Base-by-base conservation (phyloP, 495 filamentous ascomycete genomes). In the Daldinia loculata region DNA sequence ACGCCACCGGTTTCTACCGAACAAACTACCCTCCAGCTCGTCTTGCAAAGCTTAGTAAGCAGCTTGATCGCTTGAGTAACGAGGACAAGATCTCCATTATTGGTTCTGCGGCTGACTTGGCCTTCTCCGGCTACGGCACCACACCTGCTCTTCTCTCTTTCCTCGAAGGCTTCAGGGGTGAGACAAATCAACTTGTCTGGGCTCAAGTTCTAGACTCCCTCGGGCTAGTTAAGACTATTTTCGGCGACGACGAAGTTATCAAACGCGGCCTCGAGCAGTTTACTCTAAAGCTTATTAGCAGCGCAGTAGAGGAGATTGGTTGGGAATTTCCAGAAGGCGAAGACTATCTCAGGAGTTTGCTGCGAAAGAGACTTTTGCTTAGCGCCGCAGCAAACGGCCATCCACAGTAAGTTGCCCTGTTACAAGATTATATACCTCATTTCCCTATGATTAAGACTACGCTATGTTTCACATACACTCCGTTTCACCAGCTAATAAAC, bases 31-130 rank as follows among this genome's bases (percentile, higher is more conserved):
- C 95, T 9, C 89, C 92, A 50, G 83, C 84, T 32, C 88, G 94
- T 19, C 86, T 99, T 36, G 87, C 84, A 17, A 90, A 92, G 76
- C 90, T 99, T 39, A 91, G 94, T 56, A 85, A 89, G 52, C 88
- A 90, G 51, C 88, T 90, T 41, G 83, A 90, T 63, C 86, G 89
- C 38, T 83, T 99, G 43, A 91, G 88, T 63, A 88, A 90, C 22
- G 89, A 94, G 77, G 95, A 99, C 80, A 95, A 94, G 80, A 95
- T 98, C 74, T 93, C 92, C 6, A 84, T 97, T 64, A 88, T 97
- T 66, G 93, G 91, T 56, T 95, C 97, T 79, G 93, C 95, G n/a
- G 91, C 91, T 63, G 94, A 95, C 43, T 87, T 97, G 70, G 94
- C 96, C 19, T 85, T 95, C 60, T 91, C 95, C 62, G 95, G 95